Base-by-base conservation (phyloP, 805 yeast species). In the Lachancea lanzarotensis region DNA sequence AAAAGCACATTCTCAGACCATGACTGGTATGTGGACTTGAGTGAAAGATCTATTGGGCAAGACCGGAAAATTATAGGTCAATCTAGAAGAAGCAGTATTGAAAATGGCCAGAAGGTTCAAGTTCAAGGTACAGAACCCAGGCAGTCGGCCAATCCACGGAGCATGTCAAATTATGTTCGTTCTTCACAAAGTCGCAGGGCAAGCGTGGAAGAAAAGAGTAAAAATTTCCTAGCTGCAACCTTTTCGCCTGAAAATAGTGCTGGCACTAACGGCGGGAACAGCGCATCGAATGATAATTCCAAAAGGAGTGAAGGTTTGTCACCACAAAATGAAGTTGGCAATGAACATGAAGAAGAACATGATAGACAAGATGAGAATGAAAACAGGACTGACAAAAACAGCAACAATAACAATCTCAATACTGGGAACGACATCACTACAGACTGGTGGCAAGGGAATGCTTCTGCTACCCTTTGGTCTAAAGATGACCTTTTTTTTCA, bases 401-500 rank as follows among this genome's bases (percentile, higher is more conserved):
- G 19, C 15, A 5, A 20, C 26, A 18, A 10, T 11, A 30, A 32
- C n/a, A 27, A 15, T 11, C 5, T 7, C 31, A 11, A 29, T 29
- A 11, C 7, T 4, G 11, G 11, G 5, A 29, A 7, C 7, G 31
- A 29, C 13, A 11, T 11, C 15, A 13, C 4, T 4, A 5, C 31
- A 29, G 42, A 13, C 16, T 32, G 37, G 42, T 39, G 42, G 42
- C 42, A 30, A 9, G 30, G 30, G 30, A 39, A 19, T 20, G 19
- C 42, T 11, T 12, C 27, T 15, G 35, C 18, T 39, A 26, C 44
- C 20, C 62, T 55, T 43, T 53, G 55, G 29, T 43, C 64, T 2
- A 52, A 53, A 38, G 70, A 71, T 4, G 72, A 65, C 10, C 49
- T 77, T 9, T 83, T 82, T 57, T 81, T 81, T 56, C 70, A 70